These are phyloP conservation scores for Gastrodia elata DNA, from an alignment of 106 monocot genomes.

Conservation along the genomic window DNA sequence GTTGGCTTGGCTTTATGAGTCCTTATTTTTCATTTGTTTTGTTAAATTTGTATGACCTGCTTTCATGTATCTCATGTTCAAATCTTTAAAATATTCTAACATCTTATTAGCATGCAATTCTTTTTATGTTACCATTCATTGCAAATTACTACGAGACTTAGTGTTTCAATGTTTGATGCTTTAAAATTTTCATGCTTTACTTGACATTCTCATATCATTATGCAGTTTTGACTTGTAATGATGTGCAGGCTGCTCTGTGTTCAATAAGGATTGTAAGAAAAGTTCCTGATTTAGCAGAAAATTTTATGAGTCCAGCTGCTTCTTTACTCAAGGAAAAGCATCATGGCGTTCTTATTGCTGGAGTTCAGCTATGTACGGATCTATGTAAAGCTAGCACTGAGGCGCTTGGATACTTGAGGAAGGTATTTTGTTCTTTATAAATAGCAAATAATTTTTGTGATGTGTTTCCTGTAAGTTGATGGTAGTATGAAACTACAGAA, in stretches of 20 bases:
- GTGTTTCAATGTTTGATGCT: neutral
- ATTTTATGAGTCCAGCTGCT: slow-evolving; percentile 72
- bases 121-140: neutral
- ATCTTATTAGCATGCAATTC: neutral
- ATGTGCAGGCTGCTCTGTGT: slow-evolving; percentile 83
- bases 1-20: neutral
- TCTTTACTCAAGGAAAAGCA: slow-evolving; percentile 91
- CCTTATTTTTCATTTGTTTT: neutral
- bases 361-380: slow-evolving; percentile 85
- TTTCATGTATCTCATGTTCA: neutral
- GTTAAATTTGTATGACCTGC: neutral
- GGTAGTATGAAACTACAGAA: neutral
- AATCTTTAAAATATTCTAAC: no score
- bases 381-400: slow-evolving; percentile 77
- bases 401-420: slow-evolving; percentile 70
- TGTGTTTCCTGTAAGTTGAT: neutral
- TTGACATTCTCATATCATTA: slow-evolving; percentile 1
- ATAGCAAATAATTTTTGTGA: neutral
- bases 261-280: slow-evolving; percentile 94
- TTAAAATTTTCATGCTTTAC: neutral
- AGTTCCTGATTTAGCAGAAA: slow-evolving; percentile 94
- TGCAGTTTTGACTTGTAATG: slow-evolving; percentile 17
- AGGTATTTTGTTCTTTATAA: slow-evolving; percentile 38
- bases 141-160: neutral
- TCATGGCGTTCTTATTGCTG: slow-evolving; percentile 91